Percentiles rank a stretch among this genome's conserved stretches.
Conservation (phyloP, 2,329 filamentous ascomycete species). For the Microdochium paspali region DNA sequence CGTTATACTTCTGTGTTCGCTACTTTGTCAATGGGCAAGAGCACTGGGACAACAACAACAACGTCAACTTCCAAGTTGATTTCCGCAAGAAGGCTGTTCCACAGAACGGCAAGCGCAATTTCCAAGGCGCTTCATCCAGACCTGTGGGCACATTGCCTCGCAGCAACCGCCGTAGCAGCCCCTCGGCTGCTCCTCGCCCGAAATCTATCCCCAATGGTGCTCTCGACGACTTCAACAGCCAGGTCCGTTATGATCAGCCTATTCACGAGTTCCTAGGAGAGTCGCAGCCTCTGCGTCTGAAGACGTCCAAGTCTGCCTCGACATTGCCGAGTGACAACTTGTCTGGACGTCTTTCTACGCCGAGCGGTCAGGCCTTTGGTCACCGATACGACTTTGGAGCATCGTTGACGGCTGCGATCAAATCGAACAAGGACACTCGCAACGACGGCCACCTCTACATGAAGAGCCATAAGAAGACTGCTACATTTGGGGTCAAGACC, state of each 20-base stretch:
- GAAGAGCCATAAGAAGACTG: conserved; percentile 36
- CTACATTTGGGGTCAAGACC: conserved; percentile 8
- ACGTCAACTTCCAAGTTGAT: conserved; percentile 86
- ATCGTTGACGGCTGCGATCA: conserved; percentile 78
- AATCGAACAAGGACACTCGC: conserved; percentile 59
- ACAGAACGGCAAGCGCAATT: conserved; percentile 46
- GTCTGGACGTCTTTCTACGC: conserved; percentile 38
- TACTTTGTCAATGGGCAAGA: conserved; percentile 80
- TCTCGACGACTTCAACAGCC: conserved; percentile 63
- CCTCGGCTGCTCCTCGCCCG: conserved; percentile 33
- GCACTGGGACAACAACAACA: conserved; percentile 89
- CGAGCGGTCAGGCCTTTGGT: conserved; percentile 68
- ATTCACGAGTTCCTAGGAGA: conserved; percentile 57
- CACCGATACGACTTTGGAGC: conserved; percentile 94
- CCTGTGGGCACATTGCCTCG: conserved; percentile 51
- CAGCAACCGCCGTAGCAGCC: conserved; percentile 47
- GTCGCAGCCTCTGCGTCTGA: conserved; percentile 55
- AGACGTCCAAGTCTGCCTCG: conserved; percentile 54
- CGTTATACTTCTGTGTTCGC: conserved; percentile 81
- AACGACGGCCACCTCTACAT: conserved; percentile 42
- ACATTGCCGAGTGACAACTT: conserved; percentile 56
- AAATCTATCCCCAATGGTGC: conserved; percentile 45
- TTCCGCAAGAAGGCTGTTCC: conserved; percentile 72
- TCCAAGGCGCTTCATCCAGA: conserved; percentile 39
- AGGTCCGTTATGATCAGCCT: conserved; percentile 49